A percentile compares a stretch with the other conserved stretches of the same genome.
Conservation (phyloP, 768 basidiomycete genomes). For the Boletus rubescentipes region DNA sequence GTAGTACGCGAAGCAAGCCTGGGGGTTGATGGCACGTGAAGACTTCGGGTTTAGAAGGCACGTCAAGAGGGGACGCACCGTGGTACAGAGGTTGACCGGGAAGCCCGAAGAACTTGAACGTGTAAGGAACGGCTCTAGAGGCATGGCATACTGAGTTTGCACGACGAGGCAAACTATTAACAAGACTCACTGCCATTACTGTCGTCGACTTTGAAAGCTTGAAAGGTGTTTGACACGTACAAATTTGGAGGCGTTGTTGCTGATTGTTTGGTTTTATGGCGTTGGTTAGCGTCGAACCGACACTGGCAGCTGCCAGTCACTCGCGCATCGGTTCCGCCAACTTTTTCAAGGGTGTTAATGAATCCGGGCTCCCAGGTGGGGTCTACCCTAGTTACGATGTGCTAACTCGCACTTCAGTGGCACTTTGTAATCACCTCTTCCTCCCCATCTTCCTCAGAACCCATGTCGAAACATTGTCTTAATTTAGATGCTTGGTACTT, state of each 20-base stretch:
- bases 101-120: conserved; percentile 16
- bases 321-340: too few species aligned
- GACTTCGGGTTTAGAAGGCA: background rate
- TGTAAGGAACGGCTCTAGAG: conserved; percentile 23
- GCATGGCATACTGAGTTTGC: background rate
- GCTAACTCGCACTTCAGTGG: too few species aligned
- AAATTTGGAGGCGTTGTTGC: conserved; percentile 26
- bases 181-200: conserved; percentile 28
- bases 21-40: background rate
- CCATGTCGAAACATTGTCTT: too few species aligned
- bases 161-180: background rate
- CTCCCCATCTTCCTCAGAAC: too few species aligned
- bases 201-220: conserved; percentile 14
- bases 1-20: conserved; percentile 29
- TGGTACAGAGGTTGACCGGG: conserved; percentile 15
- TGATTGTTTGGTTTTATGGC: background rate
- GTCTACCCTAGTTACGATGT: too few species aligned
- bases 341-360: too few species aligned
- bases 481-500: too few species aligned
- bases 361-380: too few species aligned
- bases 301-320: too few species aligned
- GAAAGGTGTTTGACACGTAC: conserved; percentile 9
- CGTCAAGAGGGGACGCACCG: conserved; percentile 6
- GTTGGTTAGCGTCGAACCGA: too few species aligned
- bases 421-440: too few species aligned